Base-by-base conservation (phyloP, 129 eudicot genomes). In the Chrysanthemum lavandulifolium region DNA sequence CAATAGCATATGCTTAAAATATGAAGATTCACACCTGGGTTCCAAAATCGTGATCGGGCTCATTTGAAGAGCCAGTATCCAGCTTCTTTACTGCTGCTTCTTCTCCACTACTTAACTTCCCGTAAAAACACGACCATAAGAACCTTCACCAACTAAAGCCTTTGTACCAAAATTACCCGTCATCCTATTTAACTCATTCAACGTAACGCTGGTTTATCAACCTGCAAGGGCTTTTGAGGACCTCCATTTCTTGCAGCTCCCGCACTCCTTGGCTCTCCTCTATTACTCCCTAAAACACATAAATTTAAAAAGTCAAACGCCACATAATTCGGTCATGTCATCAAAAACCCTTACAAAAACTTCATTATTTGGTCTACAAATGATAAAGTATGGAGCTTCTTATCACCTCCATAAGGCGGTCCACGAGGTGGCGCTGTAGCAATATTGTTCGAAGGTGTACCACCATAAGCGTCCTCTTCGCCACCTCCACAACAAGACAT, bases 401-500 rank as follows among this genome's bases (percentile, higher is more conserved):
- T 69, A 50, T 71, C 65, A 78, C 82, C 82, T 68, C 80, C 80
- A 43, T 75, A 71, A 57, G 78, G 74, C 2, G 80, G 77, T 55
- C 86, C 88, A 75, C 79, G 75, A 13, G 91, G 85, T 43, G 97
- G 89, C 25, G 94, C 88, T 15, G 94, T 66, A 40, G 91, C 25
- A 45, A 73, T 62, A 67, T 86, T 84, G 51, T 83, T 84, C 11
- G 97, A 77, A 48, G 96, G 96, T 59, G 89, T 77, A 33, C 84
- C 89, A 9, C 80, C 68, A 61, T 71, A 23, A 53, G 49, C 59
- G 10, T 92, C 97, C 84, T 92, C 97, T 77, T 92, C 97, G 25
- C 72, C 76, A 69, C 97, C 97, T 72, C 96, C 97, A 68, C 97
- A 92, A 75, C 97, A 92, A 81, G 84, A 86, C 97, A 92, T 92